A percentile compares a stretch with the other conserved stretches of the same genome.
Conservation (phyloP, 2,329 filamentous ascomycete genomes). For the Clonostachys chloroleuca region DNA sequence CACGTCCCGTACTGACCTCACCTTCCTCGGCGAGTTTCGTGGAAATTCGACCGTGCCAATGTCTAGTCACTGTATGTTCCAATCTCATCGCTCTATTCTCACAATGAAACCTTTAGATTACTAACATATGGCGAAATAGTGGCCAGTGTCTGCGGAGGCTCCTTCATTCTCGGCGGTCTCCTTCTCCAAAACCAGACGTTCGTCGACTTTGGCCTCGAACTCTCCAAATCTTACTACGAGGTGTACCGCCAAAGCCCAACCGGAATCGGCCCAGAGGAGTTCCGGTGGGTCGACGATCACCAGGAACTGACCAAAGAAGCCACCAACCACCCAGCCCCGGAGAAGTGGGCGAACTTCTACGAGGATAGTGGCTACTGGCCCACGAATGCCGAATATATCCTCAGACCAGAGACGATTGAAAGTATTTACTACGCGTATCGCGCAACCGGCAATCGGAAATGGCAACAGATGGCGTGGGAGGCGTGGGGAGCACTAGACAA, state of each 20-base stretch:
- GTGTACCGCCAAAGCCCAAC: slow-evolving; percentile 40
- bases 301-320: slow-evolving; percentile 23
- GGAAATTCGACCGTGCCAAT: slow-evolving; percentile 34
- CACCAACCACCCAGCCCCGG: slow-evolving; percentile 7
- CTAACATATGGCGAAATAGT: slow-evolving; percentile 10
- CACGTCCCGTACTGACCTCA: slow-evolving; percentile 37
- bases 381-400: slow-evolving; percentile 46
- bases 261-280: slow-evolving; percentile 49
- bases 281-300: slow-evolving; percentile 36
- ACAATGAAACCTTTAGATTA: background rate
- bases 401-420: slow-evolving; percentile 75
- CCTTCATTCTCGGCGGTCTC: slow-evolving; percentile 41
- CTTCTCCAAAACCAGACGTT: slow-evolving; percentile 34
- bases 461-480: slow-evolving; percentile 65
- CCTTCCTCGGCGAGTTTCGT: slow-evolving; percentile 55
- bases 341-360: slow-evolving; percentile 49
- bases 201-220: slow-evolving; percentile 34
- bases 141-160: slow-evolving; percentile 46
- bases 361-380: slow-evolving; percentile 14
- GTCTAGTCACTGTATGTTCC: slow-evolving; percentile 47
- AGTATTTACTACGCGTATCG: slow-evolving; percentile 76
- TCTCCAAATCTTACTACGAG: slow-evolving; percentile 48
- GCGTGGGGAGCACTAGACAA: slow-evolving; percentile 46
- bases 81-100: slow-evolving; percentile 36
- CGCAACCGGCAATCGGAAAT: slow-evolving; percentile 60